Conservation (phyloP, 371 early-diverging fungal genomes). For the Scutellospora calospora region DNA sequence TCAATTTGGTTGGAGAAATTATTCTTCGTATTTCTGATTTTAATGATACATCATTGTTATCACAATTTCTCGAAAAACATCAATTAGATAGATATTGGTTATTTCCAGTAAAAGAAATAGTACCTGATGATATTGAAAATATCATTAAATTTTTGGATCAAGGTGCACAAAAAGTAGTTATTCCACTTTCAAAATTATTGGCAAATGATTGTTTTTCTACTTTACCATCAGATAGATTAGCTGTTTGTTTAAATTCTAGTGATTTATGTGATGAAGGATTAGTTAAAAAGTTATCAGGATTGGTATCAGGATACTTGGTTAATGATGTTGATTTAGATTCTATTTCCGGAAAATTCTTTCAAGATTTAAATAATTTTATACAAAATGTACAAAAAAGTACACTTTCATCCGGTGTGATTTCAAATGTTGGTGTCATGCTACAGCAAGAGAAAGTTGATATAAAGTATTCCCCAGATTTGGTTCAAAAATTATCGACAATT, state of each 20-base stretch:
- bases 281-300: conserved; percentile 19
- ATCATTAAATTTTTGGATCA: conserved; percentile 25
- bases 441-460: conserved; percentile 13
- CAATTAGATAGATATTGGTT: conserved; percentile 22
- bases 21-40: conserved; percentile 10
- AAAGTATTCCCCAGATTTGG: conserved; percentile 50
- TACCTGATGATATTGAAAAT: not conserved
- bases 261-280: conserved; percentile 14
- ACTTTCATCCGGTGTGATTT: conserved; percentile 56
- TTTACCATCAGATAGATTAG: conserved; percentile 60
- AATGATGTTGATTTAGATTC: conserved; percentile 36
- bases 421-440: conserved; percentile 56
- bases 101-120: not conserved
- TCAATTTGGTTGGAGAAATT: conserved; percentile 17
- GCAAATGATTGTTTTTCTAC: conserved; percentile 46
- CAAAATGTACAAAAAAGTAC: conserved; percentile 46
- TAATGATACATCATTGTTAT: not conserved
- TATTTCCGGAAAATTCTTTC: conserved; percentile 29
- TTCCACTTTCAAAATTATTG: not conserved
- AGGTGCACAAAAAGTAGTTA: conserved; percentile 35
- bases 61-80: conserved; percentile 20
- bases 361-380: conserved; percentile 46
- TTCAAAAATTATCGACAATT: conserved; percentile 53
- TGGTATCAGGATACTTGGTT: conserved; percentile 47
- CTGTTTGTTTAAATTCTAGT: conserved; percentile 35